These are phyloP conservation scores for Entamoeba dispar DNA, from an alignment of 208 protist species.

Conservation along the genomic window DNA sequence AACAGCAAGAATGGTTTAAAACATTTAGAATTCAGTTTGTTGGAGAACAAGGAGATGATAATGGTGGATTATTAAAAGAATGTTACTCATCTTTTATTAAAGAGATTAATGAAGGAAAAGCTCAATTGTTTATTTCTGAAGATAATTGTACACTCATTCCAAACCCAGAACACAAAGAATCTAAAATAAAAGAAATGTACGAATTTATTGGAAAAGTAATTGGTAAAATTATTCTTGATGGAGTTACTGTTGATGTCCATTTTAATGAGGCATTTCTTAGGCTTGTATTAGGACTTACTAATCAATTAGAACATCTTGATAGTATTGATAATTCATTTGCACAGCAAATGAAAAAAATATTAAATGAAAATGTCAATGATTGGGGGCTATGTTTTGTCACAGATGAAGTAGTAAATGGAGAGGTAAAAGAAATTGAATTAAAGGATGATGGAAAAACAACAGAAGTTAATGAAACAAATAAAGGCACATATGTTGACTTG, in stretches of 20 bases:
- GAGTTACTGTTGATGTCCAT: neutral
- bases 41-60: slow-evolving; percentile 5
- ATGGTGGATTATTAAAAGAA: slow-evolving; percentile 19
- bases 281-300: neutral
- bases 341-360: neutral
- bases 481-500: slow-evolving; percentile 43
- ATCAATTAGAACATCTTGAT: neutral
- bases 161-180: too few species aligned
- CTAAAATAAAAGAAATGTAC: too few species aligned
- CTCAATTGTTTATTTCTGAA: too few species aligned
- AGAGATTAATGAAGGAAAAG: too few species aligned
- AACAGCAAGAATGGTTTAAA: neutral
- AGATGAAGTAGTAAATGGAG: neutral
- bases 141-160: too few species aligned
- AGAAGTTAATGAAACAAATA: slow-evolving; percentile 42
- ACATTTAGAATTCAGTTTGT: slow-evolving; percentile 3
- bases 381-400: neutral
- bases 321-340: neutral
- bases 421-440: neutral
- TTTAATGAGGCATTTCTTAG: neutral
- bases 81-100: slow-evolving; percentile 3
- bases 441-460: slow-evolving; percentile 38
- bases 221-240: neutral
- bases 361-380: neutral
- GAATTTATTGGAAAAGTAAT: neutral